These are phyloP conservation scores for Hypoxylon rickii DNA, from an alignment of 495 filamentous ascomycete species.

Conservation along the genomic window DNA sequence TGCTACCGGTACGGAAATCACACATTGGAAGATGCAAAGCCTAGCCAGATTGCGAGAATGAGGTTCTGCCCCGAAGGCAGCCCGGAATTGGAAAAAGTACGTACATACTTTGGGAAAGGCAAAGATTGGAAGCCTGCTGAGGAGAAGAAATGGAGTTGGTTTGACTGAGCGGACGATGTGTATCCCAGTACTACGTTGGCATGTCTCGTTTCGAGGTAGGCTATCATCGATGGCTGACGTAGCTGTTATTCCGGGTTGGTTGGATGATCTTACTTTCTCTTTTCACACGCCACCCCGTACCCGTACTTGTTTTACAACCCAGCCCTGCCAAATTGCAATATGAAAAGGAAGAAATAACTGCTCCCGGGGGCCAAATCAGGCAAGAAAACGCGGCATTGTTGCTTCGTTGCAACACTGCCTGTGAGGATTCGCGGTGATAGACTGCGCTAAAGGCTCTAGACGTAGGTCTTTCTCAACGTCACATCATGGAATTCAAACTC, in stretches of 20 bases:
- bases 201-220: too few relatives aligned
- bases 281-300: too few relatives aligned
- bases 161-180: background rate
- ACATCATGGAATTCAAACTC: too few relatives aligned
- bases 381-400: background rate
- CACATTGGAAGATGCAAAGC: background rate
- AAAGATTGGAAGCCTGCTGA: background rate
- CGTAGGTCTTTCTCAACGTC: too few relatives aligned
- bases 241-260: too few relatives aligned
- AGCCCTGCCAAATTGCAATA: background rate
- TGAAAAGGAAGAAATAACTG: background rate
- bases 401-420: background rate
- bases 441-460: too few relatives aligned
- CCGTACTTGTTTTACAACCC: too few relatives aligned
- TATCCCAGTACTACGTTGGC: too few relatives aligned
- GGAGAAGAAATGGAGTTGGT: conserved; percentile 4
- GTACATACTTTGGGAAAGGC: background rate
- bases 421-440: background rate
- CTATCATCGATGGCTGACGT: too few relatives aligned
- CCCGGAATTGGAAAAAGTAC: background rate
- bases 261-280: too few relatives aligned
- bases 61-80: conserved; percentile 1
- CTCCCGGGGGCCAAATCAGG: background rate
- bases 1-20: conserved; percentile 29
- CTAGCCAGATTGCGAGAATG: conserved; percentile 4